Evolutionary conservation across 1,284 basidiomycete genomes (phyloP), one percentile per base, ranked within the genome.

Genomic region (Takashimella koratensis): DNA sequence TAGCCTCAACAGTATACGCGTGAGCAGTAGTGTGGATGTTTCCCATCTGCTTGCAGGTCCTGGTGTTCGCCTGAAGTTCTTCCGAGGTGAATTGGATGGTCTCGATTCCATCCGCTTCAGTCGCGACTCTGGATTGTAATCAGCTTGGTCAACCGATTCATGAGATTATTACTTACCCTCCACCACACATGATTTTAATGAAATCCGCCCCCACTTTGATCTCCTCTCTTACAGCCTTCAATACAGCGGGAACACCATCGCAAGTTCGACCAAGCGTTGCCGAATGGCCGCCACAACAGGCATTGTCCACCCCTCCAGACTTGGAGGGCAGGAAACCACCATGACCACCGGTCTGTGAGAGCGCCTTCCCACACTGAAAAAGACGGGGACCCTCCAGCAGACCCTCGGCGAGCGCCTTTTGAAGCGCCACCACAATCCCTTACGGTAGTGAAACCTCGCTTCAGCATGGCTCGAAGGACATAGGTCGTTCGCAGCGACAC

Each of bases 361-460:
- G 65, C 1, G 75, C 78, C 43, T 77, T 76, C 2, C 79, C 79
- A 52, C 79, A 79, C 49, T 80, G 78, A 48, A 79, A 71, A 12
- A 81, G 65, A 0, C 79, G 66, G 0, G 80, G 80, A 0, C 79
- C 80, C 0, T 62, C 51, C 25, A 79, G 70, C 0, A 81, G 70
- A 12, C 79, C 78, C 57, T 80, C 79, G 11, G 71, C 66, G 21
- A 79, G 71, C 0, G 80, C 78, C 26, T 70, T 63, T 10, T 79
- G 78, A 10, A 79, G 79, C 80, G 13, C 80, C 80, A 55, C 79
- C 79, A 10, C 75, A 76, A 57, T 81, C 80, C n/a, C 80, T 73
- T 16, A 80, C 78, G 3, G 79, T 79, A 0, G 79, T 81, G 60
- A 80, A 81, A 0, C 80, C 80, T 22, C 79, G 66, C 12, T 69